A percentile compares a stretch with the other conserved stretches of the same genome.
These are phyloP conservation scores for Mycena galericulata DNA, from an alignment of 768 basidiomycete genomes.

Conservation along the genomic window DNA sequence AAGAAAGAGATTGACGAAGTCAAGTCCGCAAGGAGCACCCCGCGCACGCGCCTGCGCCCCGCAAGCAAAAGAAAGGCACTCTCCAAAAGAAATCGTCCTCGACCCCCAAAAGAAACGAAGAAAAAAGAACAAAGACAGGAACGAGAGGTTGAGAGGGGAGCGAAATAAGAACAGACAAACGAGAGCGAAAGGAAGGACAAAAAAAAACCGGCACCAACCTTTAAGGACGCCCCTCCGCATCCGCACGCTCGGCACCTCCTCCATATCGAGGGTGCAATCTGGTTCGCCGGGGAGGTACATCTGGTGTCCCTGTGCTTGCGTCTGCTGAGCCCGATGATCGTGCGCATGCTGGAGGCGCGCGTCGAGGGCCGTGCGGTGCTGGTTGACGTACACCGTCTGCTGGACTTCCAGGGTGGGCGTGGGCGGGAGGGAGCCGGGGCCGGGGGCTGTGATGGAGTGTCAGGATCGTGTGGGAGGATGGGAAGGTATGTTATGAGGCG, in stretches of 20 bases:
- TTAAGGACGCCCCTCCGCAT: slow-evolving; percentile 10
- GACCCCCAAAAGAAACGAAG: too few species aligned
- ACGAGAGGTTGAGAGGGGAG: too few species aligned
- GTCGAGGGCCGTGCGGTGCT: too few species aligned
- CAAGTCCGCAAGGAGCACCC: too few species aligned
- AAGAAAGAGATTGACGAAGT: not conserved
- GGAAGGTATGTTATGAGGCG: not conserved
- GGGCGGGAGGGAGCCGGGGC: slow-evolving; percentile 9
- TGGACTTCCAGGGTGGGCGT: slow-evolving; percentile 20
- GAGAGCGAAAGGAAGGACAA: not conserved
- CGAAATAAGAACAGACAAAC: too few species aligned
- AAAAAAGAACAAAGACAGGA: too few species aligned
- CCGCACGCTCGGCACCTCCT: slow-evolving; percentile 32
- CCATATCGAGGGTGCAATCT: slow-evolving; percentile 36
- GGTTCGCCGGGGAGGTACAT: slow-evolving; percentile 29
- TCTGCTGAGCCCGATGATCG: not conserved
- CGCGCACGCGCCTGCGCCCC: too few species aligned
- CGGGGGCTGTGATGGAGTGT: slow-evolving; percentile 12
- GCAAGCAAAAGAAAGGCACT: too few species aligned
- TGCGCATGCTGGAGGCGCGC: too few species aligned
- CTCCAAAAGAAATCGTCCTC: too few species aligned
- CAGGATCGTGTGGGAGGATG: not conserved
- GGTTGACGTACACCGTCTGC: not conserved
- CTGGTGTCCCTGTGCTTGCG: slow-evolving; percentile 13
- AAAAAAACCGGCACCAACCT: slow-evolving; percentile 10